These are phyloP conservation scores for Erythrophleum ivorense DNA, from an alignment of 331 rosid species.

Conservation along the genomic window DNA sequence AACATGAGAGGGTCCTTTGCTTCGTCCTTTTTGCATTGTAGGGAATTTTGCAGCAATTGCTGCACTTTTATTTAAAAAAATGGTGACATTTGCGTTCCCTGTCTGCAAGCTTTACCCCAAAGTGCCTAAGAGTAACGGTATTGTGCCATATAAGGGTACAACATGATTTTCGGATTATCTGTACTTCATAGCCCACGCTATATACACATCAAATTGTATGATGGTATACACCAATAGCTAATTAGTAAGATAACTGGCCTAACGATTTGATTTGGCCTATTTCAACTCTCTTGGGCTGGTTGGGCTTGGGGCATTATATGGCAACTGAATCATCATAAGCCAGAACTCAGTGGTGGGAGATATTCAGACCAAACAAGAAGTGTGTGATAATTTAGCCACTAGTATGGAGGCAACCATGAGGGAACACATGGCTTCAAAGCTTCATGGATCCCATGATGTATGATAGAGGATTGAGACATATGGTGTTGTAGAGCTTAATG, in stretches of 20 bases:
- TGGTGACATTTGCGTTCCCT: neutral
- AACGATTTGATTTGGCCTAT: slow-evolving; percentile 23
- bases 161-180: neutral
- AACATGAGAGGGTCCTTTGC: neutral
- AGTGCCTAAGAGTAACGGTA: neutral
- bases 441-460: neutral
- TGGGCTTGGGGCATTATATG: slow-evolving; percentile 1
- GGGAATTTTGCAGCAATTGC: neutral
- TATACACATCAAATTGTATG: neutral
- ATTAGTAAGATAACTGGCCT: neutral
- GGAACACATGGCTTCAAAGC: neutral
- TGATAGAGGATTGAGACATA: neutral
- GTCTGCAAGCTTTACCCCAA: neutral
- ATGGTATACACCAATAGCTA: neutral
- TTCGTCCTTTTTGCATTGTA: neutral
- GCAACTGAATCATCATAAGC: slow-evolving; percentile 16
- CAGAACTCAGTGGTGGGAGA: neutral
- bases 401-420: neutral
- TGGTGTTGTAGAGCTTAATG: neutral
- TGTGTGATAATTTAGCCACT: neutral
- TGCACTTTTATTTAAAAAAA: neutral
- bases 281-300: slow-evolving; percentile 1
- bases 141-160: neutral
- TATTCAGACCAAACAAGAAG: neutral
- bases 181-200: neutral